Evolutionary conservation across 2,329 filamentous ascomycete species (phyloP), one percentile per base, ranked within the genome.

Genomic region (Aciculosporium take): DNA sequence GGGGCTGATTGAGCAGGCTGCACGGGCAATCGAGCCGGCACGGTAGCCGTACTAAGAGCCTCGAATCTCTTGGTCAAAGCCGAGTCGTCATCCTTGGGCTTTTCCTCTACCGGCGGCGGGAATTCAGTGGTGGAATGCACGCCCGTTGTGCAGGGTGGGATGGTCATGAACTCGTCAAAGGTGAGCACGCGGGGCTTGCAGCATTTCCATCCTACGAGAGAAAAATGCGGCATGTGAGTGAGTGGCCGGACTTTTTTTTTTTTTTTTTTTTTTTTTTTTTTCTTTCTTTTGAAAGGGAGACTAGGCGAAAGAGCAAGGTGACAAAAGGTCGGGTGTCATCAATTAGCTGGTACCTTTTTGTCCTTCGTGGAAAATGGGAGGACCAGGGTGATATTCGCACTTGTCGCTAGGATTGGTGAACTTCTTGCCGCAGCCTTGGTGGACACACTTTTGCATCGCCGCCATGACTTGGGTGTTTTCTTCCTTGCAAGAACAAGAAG

Each of bases 141-240:
- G 55, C 91, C 91, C 10, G 80, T 84, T 21, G 91, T 94, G 71
- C 91, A 98, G 29, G 91, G 89, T 38, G 84, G 70, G 53, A 98
- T 96, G 46, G 71, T 63, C 62, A 98, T 84, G 70, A 98, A 98
- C 66, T 98, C 91, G 65, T 98, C 91, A 60, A 98, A 98, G 45
- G 87, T 95, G 53, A 98, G 71, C 53, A 96, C 87, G 56, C 91
- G 83, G 43, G 88, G 82, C 66, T 95, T 96, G 75, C 91, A 98
- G 70, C 91, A 98, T 68, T 94, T 93, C 89, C 91, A 96, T 57
- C 91, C 89, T 95, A 55, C 34, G 18, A 9, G 13, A 30, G 15
- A 37, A 29, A 24, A 41, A 23, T 12, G 7, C 7, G 1, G 20
- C 3, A 34, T 23, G 18, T 34, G 32, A 23, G 2, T 32, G 20